Evolutionary conservation across 176 grass and related monocot species (phyloP), one percentile per base, ranked within the genome.

Genomic region (Aegilops tauschii): DNA sequence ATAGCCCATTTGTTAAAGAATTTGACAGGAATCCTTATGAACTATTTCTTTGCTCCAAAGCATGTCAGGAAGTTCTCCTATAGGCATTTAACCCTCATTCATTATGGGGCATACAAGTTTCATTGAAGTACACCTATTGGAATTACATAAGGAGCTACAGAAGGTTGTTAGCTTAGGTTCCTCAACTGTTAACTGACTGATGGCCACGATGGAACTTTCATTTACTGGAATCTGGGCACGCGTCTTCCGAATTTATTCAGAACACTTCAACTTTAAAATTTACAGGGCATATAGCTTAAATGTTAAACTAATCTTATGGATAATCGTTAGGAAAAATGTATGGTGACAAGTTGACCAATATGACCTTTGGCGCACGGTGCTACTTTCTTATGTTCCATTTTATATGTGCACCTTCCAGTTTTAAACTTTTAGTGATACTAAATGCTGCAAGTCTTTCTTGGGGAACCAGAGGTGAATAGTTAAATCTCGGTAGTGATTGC

Each of bases 181-280:
- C 66, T 89, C 9, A 52, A 45, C 49, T 90, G 56, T 89, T 10
- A 64, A 61, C 54, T 77, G 61, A 83, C 12, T 70, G 50, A 77
- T 77, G 65, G 27, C 10, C 49, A 77, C 61, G 78, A 37, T 35
- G n/a, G 44, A 76, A n/a, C 31, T 77, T 85, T 34, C 85, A 37
- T 35, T 32, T 64, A 45, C 44, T 76, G 42, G 45, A 76, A 76
- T 76, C 39, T 85, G 30, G 50, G 40, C 67, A 28, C 7, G 3
- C 21, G 18, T 21, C 10, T 32, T 71, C 47, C 64, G 27, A 78
- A 70, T 62, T 82, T 82, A 69, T 73, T 40, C 37, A 12, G 18
- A 49, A 21, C 23, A 27, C 31, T 65, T 58, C 12, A 40, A 42
- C 47, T 78, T 73, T 73, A 86, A 11, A 28, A 42, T 66, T 62